These are phyloP conservation scores for Solanum rostratum DNA, from an alignment of 257 asterid genomes.

Conservation along the genomic window DNA sequence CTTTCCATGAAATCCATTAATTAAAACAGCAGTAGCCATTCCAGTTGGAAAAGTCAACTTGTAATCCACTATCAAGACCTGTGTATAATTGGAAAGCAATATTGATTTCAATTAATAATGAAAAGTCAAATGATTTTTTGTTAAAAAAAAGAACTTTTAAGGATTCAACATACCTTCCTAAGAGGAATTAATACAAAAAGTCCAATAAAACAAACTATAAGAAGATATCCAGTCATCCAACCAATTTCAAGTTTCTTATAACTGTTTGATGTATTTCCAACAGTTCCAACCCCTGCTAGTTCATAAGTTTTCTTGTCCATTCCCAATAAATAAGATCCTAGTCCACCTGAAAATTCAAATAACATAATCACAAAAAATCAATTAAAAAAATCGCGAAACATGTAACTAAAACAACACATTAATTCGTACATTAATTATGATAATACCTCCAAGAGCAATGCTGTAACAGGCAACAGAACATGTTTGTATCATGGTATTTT, in stretches of 20 bases:
- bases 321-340: conserved; percentile 72
- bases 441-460: conserved; percentile 64
- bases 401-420: background rate
- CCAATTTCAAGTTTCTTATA: conserved; percentile 68
- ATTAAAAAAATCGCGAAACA: background rate
- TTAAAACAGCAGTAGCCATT: conserved; percentile 87
- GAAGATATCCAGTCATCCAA: conserved; percentile 72
- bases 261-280: conserved; percentile 56
- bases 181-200: conserved; percentile 82
- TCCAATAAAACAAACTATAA: conserved; percentile 69
- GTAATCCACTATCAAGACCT: conserved; percentile 81
- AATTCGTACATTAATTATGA: background rate
- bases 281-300: conserved; percentile 41
- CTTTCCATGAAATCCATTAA: conserved; percentile 72
- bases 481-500: conserved; percentile 90
- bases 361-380: background rate
- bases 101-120: background rate
- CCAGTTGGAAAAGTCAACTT: conserved; percentile 90
- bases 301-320: conserved; percentile 69
- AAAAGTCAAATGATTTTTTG: background rate
- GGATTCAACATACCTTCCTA: conserved; percentile 38
- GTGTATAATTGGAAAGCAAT: conserved; percentile 7
- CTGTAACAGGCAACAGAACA: conserved; percentile 85
- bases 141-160: background rate
- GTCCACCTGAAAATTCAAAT: conserved; percentile 45